Base-by-base conservation (phyloP, 805 yeast species). In the Candida suzukii region DNA sequence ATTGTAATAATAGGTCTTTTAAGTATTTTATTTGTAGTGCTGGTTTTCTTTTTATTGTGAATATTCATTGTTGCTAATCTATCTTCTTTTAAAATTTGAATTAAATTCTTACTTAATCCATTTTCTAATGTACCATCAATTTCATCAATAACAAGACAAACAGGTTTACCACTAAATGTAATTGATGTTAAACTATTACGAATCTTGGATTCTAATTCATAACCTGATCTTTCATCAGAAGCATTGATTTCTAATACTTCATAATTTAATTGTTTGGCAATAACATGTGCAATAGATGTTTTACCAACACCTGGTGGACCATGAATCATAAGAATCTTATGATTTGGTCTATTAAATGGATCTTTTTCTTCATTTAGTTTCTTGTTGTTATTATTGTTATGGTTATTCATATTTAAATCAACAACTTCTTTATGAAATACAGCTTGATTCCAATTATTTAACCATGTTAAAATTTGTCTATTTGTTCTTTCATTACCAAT, bases 291-390 rank as follows among this genome's bases (percentile, higher is more conserved):
- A 2, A 88, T 80, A 0, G 93, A 76, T 0, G 98, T 90, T 56
- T 91, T 91, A 10, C 99, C 99, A 16, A 83, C 71, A 2, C 99
- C 99, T 0, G 96, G 88, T 0, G 96, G 93, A 0, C 99, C 99
- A 56, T 83, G 88, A 11, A 93, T 73, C 32, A 93, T 64, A 18
- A 93, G 56, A 0, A 93, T 70, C 47, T 77, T 82, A 40, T 72
- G 71, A 14, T 59, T 64, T 0, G 90, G 90, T 41, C 90, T 64
- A 24, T 73, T 68, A 32, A 73, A 67, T 0, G 76, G 74, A 53
- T 81, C 88, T 1, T 43, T 34, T 5, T 46, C 48, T 4, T 46
- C 46, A 27, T 14, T 27, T 38, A n/a, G n/a, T 18, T 42, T 33
- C 11, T 45, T 43, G 37, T 39, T 41, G 20, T 38, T 31, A 8